Evolutionary conservation across 2,329 filamentous ascomycete genomes (phyloP), one percentile per base, ranked within the genome.

Genomic region (Penicillium sp.): DNA sequence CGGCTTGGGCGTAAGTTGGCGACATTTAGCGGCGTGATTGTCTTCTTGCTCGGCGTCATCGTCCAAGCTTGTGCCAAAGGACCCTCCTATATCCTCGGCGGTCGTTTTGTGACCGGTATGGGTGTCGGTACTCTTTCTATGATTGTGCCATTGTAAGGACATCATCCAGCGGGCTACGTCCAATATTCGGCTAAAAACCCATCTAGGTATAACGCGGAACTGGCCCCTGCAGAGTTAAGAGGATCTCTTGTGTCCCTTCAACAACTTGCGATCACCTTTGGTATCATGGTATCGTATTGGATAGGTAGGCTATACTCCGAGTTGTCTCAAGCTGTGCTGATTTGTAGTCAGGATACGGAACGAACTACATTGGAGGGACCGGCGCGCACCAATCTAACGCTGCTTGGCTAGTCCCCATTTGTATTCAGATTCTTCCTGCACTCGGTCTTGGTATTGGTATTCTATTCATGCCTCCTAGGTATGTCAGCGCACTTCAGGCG

Each of bases 331-430:
- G 16, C n/a, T 9, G 12, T 28, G 38, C 16, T 41, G 21, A 41
- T 23, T 9, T 41, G 1, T 42, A 4, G 15, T 12, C 15, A 44
- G 69, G 70, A 16, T 77, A 77, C 51, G 74, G 75, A 16, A 71
- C 69, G 7, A 86, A 88, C 65, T 85, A 80, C 65, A 87, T 88
- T 43, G 85, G 85, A 0, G 88, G 83, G 4, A 85, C 81, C 5
- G 77, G 81, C 67, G 53, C 57, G 24, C 70, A 63, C 1, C 85
- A 92, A 69, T 79, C 77, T 12, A 80, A 90, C 31, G 83, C 84
- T 0, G 85, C 89, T 0, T 94, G 89, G 89, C 79, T 89, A 0
- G 73, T 89, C 0, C 89, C 89, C 0, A 83, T 90, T 46, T 85
- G 82, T 59, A 76, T 92, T 0, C 89, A 93, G 63, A 75, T 91